These are phyloP conservation scores for Jacaranda copaia DNA, from an alignment of 257 asterid species.

Conservation along the genomic window DNA sequence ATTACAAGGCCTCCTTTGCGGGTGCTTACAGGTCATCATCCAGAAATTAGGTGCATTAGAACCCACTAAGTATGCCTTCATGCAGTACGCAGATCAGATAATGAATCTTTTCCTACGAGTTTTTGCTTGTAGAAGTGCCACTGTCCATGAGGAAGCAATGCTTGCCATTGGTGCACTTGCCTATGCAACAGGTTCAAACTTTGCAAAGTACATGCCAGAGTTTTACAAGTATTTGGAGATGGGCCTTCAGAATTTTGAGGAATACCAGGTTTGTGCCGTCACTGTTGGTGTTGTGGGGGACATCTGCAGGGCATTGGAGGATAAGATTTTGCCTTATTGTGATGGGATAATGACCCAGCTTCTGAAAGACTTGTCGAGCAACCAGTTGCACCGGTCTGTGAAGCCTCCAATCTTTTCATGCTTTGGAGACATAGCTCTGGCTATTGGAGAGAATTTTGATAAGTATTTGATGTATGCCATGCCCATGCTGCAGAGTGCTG, in stretches of 20 bases:
- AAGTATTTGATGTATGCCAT: conserved; percentile 81
- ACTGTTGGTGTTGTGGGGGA: conserved; percentile 86
- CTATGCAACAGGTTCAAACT: conserved; percentile 68
- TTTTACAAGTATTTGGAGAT: conserved; percentile 82
- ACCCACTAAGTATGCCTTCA: conserved; percentile 59
- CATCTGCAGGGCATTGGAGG: conserved; percentile 80
- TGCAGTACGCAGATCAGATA: conserved; percentile 77
- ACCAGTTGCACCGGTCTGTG: conserved; percentile 79
- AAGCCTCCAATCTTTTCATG: conserved; percentile 88
- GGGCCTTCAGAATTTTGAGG: conserved; percentile 89
- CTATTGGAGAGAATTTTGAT: conserved; percentile 77
- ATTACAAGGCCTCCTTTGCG: conserved; percentile 81
- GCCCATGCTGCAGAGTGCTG: conserved; percentile 92
- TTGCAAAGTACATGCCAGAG: conserved; percentile 72
- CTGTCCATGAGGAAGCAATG: conserved; percentile 90
- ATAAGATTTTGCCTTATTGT: conserved; percentile 68
- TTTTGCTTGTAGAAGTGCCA: conserved; percentile 79
- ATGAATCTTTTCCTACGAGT: conserved; percentile 74
- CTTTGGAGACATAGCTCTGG: conserved; percentile 82
- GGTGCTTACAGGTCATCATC: conserved; percentile 78
- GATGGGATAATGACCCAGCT: conserved; percentile 86
- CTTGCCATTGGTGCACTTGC: conserved; percentile 92
- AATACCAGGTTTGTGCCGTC: conserved; percentile 82
- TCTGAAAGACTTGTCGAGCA: conserved; percentile 76
- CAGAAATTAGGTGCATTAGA: conserved; percentile 71